These are phyloP conservation scores for Wallacemonas sp. DNA, from an alignment of 208 protist species.

Conservation along the genomic window DNA sequence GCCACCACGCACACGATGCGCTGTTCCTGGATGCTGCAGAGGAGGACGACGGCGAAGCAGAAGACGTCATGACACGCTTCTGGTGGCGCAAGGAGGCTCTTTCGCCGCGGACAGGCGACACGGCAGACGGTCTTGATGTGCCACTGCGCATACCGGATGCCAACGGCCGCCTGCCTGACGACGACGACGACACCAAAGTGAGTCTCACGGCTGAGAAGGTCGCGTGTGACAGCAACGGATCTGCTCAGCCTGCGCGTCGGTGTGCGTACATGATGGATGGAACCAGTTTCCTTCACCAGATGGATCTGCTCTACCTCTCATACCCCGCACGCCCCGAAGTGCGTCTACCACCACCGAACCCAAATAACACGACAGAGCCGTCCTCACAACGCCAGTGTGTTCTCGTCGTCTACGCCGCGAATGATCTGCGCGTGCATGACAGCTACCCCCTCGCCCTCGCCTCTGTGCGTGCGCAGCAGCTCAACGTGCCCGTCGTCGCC, in stretches of 20 bases:
- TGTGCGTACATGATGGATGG: slow-evolving; percentile 11
- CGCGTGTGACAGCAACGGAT: too few relatives aligned
- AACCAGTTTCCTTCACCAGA: slow-evolving; percentile 37
- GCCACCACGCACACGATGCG: neutral
- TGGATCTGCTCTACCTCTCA: slow-evolving; percentile 68
- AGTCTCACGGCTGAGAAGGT: neutral
- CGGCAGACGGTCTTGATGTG: too few relatives aligned
- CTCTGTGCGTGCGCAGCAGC: slow-evolving; percentile 41
- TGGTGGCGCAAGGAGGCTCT: too few relatives aligned
- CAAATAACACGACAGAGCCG: neutral
- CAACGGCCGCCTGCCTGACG: slow-evolving; percentile 1
- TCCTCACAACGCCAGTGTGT: slow-evolving; percentile 31
- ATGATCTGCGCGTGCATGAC: slow-evolving; percentile 87
- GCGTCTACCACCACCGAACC: slow-evolving; percentile 18
- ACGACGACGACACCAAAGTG: slow-evolving; percentile 16
- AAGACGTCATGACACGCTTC: too few relatives aligned
- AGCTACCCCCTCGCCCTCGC: slow-evolving; percentile 84
- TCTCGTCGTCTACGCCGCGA: slow-evolving; percentile 76
- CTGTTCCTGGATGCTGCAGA: too few relatives aligned
- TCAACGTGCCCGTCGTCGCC: slow-evolving; percentile 59
- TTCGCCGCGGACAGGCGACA: too few relatives aligned
- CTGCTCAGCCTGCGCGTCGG: too few relatives aligned
- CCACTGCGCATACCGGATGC: neutral
- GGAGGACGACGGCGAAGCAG: too few relatives aligned
- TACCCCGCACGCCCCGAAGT: slow-evolving; percentile 39